A percentile compares a stretch with the other conserved stretches of the same genome.
phyloP scores from a whole-genome alignment of 2,329 filamentous ascomycete genomes.

The Penicillium sp. region DNA sequence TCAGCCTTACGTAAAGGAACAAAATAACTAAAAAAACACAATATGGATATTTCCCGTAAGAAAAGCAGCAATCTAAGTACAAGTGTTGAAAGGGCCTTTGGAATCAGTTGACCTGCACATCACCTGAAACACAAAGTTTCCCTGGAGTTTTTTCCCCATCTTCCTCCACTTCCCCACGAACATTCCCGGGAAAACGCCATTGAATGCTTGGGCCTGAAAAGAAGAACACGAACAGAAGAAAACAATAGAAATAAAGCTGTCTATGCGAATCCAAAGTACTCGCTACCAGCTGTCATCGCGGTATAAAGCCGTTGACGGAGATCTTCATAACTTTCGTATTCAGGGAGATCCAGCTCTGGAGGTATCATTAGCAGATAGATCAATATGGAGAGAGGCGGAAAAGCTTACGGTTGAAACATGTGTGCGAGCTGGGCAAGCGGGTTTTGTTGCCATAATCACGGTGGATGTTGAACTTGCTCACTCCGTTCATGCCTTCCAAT shows the following conservation, averaged over 20 bases:
- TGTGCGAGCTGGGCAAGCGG: conserved; percentile 91
- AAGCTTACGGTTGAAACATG: conserved; percentile 96
- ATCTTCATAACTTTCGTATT: conserved; percentile 94
- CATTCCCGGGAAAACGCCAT: conserved; percentile 32
- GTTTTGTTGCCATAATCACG: conserved; percentile 97
- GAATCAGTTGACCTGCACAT: conserved; percentile 44
- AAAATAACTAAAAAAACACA: conserved; percentile 5
- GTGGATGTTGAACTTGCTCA: conserved; percentile 98
- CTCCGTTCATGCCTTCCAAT: conserved; percentile 97
- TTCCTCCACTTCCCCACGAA: conserved; percentile 10
- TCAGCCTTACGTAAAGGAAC: background rate
- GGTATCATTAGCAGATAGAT: conserved; percentile 3
- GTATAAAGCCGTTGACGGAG: conserved; percentile 86
- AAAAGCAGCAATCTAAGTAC: conserved; percentile 25
- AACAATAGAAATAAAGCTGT: conserved; percentile 16
- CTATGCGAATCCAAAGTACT: conserved; percentile 96
- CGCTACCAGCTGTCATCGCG: conserved; percentile 95
- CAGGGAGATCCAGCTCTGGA: conserved; percentile 91
- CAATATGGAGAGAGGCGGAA: background rate
- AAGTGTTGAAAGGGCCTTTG: conserved; percentile 7
- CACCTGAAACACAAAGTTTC: conserved; percentile 23
- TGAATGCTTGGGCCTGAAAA: conserved; percentile 31
- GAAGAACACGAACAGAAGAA: conserved; percentile 9
- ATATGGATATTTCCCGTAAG: conserved; percentile 18
- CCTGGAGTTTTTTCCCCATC: conserved; percentile 15